Evolutionary conservation across 345 rosid genomes (phyloP), one percentile per base, ranked within the genome.

Genomic region (Linum lewisii): DNA sequence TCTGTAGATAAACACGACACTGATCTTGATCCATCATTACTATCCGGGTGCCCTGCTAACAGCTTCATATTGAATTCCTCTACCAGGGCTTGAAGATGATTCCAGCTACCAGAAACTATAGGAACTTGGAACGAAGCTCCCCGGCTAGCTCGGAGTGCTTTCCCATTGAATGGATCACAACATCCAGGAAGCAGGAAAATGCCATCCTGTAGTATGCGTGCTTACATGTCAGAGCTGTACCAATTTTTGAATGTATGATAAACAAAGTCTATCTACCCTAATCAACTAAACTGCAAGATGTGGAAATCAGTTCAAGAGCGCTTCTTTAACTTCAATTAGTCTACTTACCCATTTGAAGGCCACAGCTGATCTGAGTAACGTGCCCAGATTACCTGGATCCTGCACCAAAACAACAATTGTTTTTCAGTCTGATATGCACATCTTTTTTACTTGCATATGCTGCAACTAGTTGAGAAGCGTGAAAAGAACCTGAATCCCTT

Each of bases 311-410:
- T 29, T 29, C 34, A 29, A 29, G 5, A 29, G 34, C 34, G n/a
- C n/a, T n/a, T n/a, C 7, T 29, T 3, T 29, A 29, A 29, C 1
- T 29, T 29, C 34, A 29, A 29, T 42, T 16, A 42, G 16, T 42
- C 60, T 64, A 47, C 80, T 83, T 76, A 88, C 98, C 96, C 98
- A 92, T 56, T 73, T 75, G 77, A 92, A 92, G 34, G 96, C 95
- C 68, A 82, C 76, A 60, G 95, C 93, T 57, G 98, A 84, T 76
- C 98, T 82, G 57, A 92, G 75, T 66, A 88, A 69, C 20, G 97
- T 83, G 11, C 98, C 98, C 2, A 92, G 89, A 75, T 92, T 92
- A 61, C 98, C 98, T 2, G 91, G 95, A 63, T 92, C 97, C 95
- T 91, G 85, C 79, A 79, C 52, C 58, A 64, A 67, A 59, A 60